phyloP scores from a whole-genome alignment of 805 yeast species.

The Tanozyma kutaoensis region DNA sequence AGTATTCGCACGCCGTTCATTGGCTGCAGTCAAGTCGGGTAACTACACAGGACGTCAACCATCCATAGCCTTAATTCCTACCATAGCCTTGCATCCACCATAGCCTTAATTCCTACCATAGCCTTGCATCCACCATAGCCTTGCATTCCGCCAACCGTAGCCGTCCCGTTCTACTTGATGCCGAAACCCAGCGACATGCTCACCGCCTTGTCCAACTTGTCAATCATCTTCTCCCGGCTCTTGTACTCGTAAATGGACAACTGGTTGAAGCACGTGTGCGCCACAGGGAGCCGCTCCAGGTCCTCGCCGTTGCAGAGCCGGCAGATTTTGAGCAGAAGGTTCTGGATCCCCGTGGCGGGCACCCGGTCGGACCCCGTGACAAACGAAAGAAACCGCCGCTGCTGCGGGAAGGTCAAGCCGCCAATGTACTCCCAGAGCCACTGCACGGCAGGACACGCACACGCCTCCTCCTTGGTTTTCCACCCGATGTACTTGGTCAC shows the following conservation, averaged over 20 bases:
- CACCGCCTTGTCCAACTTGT: slow-evolving; percentile 57
- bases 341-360: slow-evolving; percentile 85
- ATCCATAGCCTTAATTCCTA: no score
- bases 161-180: slow-evolving; percentile 38
- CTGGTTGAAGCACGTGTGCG: slow-evolving; percentile 95
- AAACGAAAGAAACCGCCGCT: slow-evolving; percentile 55
- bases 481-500: slow-evolving; percentile 70
- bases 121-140: no score
- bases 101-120: no score
- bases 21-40: no score
- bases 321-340: slow-evolving; percentile 60
- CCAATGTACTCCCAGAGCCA: slow-evolving; percentile 87
- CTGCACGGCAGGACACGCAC: slow-evolving; percentile 26
- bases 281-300: slow-evolving; percentile 52
- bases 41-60: no score
- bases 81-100: no score
- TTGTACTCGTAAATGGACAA: slow-evolving; percentile 60
- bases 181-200: slow-evolving; percentile 83
- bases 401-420: slow-evolving; percentile 29
- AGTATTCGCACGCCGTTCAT: no score
- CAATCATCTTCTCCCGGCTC: slow-evolving; percentile 35
- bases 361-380: slow-evolving; percentile 86
- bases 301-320: slow-evolving; percentile 20
- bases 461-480: slow-evolving; percentile 20
- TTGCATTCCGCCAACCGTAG: no score